Evolutionary conservation across 2,329 filamentous ascomycete genomes (phyloP).

Genomic region (Phyllosticta citriasiana): DNA sequence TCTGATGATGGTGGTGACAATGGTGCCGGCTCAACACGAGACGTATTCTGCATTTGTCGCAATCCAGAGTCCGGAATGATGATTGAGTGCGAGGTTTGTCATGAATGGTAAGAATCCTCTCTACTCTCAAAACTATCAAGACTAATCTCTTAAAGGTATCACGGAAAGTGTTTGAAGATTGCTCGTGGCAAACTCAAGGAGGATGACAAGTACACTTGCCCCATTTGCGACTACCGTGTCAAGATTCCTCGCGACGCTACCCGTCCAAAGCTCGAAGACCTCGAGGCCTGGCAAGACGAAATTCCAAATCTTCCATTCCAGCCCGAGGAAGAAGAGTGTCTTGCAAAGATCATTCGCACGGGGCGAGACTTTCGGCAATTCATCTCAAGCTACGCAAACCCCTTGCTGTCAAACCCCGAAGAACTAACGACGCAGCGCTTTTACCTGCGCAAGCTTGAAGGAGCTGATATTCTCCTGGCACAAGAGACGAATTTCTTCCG

Average conservation of each 20-base stretch:
- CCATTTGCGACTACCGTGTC: constrained; percentile 94
- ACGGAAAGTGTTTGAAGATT: constrained; percentile 96
- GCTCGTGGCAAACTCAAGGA: constrained; percentile 96
- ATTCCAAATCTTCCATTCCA: constrained; percentile 77
- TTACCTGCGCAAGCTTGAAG: constrained; percentile 93
- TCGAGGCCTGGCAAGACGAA: constrained; percentile 76
- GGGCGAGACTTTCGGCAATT: constrained; percentile 77
- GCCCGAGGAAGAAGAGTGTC: constrained; percentile 81
- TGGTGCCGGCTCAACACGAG: constrained; percentile 45
- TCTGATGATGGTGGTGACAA: constrained; percentile 39
- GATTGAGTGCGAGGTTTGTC: constrained; percentile 97
- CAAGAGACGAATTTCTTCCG: constrained; percentile 97
- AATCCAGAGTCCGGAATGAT: constrained; percentile 94
- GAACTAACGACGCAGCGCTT: constrained; percentile 88
- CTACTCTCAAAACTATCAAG: constrained; percentile 17
- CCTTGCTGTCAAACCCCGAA: constrained; percentile 67
- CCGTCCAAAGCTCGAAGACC: constrained; percentile 85
- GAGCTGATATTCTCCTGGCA: constrained; percentile 82
- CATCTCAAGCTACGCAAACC: constrained; percentile 70
- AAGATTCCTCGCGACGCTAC: constrained; percentile 95
- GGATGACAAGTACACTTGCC: constrained; percentile 96
- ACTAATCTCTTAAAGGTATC: constrained; percentile 56
- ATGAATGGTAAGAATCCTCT: constrained; percentile 66
- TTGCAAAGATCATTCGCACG: constrained; percentile 77
- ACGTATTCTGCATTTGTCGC: constrained; percentile 96